These are phyloP conservation scores for Bretziella fagacearum DNA, from an alignment of 2,329 filamentous ascomycete species.

Conservation along the genomic window DNA sequence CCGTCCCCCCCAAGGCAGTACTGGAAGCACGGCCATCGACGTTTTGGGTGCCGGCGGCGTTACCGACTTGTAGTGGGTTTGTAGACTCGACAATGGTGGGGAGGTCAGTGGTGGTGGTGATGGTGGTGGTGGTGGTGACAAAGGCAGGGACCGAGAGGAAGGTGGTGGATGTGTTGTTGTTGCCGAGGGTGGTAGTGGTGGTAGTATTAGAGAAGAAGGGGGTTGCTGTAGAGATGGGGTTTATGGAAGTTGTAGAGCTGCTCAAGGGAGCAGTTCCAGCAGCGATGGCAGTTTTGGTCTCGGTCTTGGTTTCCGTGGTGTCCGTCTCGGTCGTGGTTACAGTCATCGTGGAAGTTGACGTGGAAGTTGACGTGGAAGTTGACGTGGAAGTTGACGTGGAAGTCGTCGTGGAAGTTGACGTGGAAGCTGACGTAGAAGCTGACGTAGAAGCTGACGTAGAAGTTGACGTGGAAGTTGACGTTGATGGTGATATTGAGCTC, in stretches of 20 bases:
- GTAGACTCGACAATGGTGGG: constrained; percentile 12
- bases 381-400: not conserved
- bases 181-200: not conserved
- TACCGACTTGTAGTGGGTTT: constrained; percentile 14
- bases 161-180: too few relatives aligned
- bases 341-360: not conserved
- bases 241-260: not conserved
- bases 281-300: not conserved
- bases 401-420: not conserved
- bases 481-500: not conserved
- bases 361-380: constrained; percentile 2
- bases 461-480: not conserved
- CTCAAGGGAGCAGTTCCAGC: not conserved
- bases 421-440: not conserved
- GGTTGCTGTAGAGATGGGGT: not conserved
- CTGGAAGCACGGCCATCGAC: not conserved
- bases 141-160: not conserved
- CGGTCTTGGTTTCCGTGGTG: not conserved
- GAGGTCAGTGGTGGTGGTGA: not conserved
- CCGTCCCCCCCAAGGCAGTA: constrained; percentile 10
- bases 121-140: not conserved
- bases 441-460: not conserved
- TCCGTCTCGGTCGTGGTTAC: not conserved
- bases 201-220: constrained; percentile 6
- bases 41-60: constrained; percentile 11